Base-by-base conservation (phyloP, 768 basidiomycete genomes). In the Kwoniella heveanensis region DNA sequence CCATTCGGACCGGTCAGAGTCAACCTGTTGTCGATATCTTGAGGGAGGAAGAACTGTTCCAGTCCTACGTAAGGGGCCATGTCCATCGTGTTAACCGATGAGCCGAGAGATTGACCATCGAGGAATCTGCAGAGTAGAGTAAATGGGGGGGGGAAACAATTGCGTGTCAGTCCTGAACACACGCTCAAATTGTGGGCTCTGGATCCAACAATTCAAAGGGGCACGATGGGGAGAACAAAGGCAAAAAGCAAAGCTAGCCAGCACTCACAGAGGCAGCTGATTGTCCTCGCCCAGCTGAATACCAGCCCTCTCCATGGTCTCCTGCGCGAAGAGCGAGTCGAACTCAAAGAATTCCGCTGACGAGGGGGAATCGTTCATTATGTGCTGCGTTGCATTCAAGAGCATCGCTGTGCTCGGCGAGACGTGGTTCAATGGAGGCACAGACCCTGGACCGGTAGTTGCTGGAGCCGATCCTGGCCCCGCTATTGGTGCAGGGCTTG, bases 31-130 rank as follows among this genome's bases (percentile, higher is more conserved):
- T 77, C 76, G 27, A 77, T 60, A n/a, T 73, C 75, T 26, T 71
- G 68, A 27, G 79, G 79, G n/a, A 80, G 59, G 73, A 80, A 80
- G 67, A 77, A 80, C 15, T 67, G 65, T 58, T 80, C 79, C 46
- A 80, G 64, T 1, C 78, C 78, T 13, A 78, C 60, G 62, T 65
- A 69, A 10, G 71, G 63, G 12, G 70, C 70, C 62, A 71, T 70
- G 46, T 78, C 76, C 9, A 62, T 64, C 37, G 61, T 65, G 8
- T 26, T 63, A 1, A 61, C 50, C 19, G 54, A 67, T 22, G 57
- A 71, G 3, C 76, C 79, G 12, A 80, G 65, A 3, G 76, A 77
- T 51, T 78, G 76, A 3, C 77, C 79, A 47, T 80, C 77, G 46
- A 80, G 58, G 66, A 80, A 80, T 15, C 79, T 80, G 39, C 30